Evolutionary conservation across 352 stramenopile genomes (phyloP).

Genomic region (Globisporangium orthogonon): DNA sequence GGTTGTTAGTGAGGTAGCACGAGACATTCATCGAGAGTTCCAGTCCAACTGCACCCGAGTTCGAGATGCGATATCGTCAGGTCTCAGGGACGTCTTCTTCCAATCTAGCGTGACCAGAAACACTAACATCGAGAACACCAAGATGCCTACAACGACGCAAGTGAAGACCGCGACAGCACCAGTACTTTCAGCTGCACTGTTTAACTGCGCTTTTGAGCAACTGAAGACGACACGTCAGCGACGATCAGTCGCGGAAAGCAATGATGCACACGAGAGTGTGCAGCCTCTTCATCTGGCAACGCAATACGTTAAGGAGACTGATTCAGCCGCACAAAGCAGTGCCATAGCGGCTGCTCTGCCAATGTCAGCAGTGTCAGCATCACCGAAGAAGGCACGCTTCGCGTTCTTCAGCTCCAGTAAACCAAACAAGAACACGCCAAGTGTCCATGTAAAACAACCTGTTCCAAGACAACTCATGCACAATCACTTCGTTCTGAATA

Average conservation of each 20-base stretch:
- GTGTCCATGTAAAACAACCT: neutral
- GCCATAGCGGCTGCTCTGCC: neutral
- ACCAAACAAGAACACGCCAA: neutral
- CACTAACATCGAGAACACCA: neutral
- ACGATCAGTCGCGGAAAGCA: neutral
- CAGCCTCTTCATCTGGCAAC: neutral
- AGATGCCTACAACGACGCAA: neutral
- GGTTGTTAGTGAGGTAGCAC: conserved; percentile 22
- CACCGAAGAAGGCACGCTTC: conserved; percentile 11
- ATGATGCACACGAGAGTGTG: neutral
- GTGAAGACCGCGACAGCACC: neutral
- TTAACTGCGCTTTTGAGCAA: conserved; percentile 3
- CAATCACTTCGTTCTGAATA: neutral
- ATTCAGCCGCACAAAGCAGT: neutral
- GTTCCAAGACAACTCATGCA: neutral
- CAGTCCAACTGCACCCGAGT: conserved; percentile 17
- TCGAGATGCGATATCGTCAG: conserved; percentile 9
- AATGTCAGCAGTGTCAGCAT: neutral
- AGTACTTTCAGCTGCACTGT: neutral
- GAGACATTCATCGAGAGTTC: conserved; percentile 34
- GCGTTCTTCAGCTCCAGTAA: conserved; percentile 18
- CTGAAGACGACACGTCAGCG: neutral
- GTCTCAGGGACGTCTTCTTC: conserved; percentile 21
- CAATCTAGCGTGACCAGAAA: too few species aligned
- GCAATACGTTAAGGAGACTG: neutral